These are phyloP conservation scores for Xylariaceae sp. DNA, from an alignment of 2,329 filamentous ascomycete species.

Conservation along the genomic window DNA sequence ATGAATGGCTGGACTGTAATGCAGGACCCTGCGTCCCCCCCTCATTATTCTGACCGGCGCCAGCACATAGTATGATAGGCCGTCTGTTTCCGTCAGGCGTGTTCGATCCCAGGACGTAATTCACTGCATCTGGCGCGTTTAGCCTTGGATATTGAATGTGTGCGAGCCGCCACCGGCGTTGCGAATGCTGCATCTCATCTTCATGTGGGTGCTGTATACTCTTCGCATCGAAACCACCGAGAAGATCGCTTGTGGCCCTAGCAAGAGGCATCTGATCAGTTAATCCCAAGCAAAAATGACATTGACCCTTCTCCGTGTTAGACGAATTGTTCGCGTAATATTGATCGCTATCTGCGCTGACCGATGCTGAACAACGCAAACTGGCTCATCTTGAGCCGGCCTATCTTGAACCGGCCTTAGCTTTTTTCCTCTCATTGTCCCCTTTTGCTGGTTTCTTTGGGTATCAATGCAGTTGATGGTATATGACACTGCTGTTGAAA, in stretches of 20 bases:
- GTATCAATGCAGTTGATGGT: conserved; percentile 22
- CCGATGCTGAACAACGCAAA: neutral
- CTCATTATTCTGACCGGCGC: no score
- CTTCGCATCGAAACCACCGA: conserved; percentile 25
- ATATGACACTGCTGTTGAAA: conserved; percentile 21
- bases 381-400: neutral
- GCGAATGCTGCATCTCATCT: no score
- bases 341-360: neutral
- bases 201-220: conserved; percentile 27
- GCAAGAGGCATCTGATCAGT: neutral
- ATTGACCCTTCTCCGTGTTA: neutral
- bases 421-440: neutral
- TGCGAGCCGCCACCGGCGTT: no score
- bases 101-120: no score
- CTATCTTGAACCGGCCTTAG: neutral
- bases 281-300: neutral
- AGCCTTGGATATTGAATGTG: no score
- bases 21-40: no score
- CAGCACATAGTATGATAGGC: no score
- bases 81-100: no score
- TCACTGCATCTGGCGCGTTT: no score
- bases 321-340: neutral
- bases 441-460: conserved; percentile 2
- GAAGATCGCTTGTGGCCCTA: conserved; percentile 27
- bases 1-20: no score